These are phyloP conservation scores for Cystoderma amianthinum DNA, from an alignment of 768 basidiomycete species.

Conservation along the genomic window DNA sequence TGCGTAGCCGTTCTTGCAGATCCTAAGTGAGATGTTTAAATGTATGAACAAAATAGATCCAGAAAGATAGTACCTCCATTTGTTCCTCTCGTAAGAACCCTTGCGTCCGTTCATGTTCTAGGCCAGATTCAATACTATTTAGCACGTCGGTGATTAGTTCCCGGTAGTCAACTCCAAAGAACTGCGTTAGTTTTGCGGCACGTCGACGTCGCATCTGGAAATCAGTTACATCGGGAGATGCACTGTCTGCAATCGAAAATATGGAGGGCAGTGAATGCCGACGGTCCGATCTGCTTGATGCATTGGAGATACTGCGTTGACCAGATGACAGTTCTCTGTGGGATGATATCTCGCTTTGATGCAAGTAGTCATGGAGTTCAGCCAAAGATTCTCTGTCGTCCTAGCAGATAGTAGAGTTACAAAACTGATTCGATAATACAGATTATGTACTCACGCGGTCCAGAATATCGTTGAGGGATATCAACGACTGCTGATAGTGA, in stretches of 20 bases:
- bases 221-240: constrained; percentile 40
- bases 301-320: constrained; percentile 24
- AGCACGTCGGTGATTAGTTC: constrained; percentile 72
- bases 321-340: constrained; percentile 11
- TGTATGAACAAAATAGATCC: constrained; percentile 3
- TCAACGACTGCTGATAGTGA: constrained; percentile 76
- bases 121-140: constrained; percentile 71
- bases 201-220: constrained; percentile 70
- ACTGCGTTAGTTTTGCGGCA: constrained; percentile 80
- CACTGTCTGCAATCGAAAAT: constrained; percentile 53
- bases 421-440: constrained; percentile 2
- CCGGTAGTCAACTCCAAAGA: constrained; percentile 83
- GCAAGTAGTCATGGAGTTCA: constrained; percentile 67
- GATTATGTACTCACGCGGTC: constrained; percentile 59
- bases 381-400: constrained; percentile 72
- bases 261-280: constrained; percentile 64
- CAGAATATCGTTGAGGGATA: constrained; percentile 74
- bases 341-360: constrained; percentile 17
- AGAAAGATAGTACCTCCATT: constrained; percentile 50
- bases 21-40: constrained; percentile 28
- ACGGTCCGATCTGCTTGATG: constrained; percentile 50
- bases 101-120: constrained; percentile 59
- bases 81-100: constrained; percentile 66
- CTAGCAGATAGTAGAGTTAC: constrained; percentile 27
- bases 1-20: constrained; percentile 46